Evolutionary conservation across 805 yeast species (phyloP).

Genomic region (Debaryomyces castellii): DNA sequence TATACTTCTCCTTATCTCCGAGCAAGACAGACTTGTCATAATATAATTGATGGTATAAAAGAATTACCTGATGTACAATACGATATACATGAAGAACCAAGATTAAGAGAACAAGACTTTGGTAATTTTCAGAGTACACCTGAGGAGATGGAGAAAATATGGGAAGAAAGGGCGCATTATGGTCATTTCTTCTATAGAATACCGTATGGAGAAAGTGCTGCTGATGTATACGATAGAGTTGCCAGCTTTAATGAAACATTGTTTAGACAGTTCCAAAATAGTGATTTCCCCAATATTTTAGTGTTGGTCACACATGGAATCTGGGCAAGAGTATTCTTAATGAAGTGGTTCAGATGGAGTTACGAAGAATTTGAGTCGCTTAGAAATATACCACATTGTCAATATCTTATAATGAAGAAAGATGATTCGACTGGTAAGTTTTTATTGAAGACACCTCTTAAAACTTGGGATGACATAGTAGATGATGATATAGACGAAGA

Average conservation of each 20-base stretch:
- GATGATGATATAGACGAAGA: conserved; percentile 41
- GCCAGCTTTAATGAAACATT: conserved; percentile 87
- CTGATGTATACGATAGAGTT: conserved; percentile 90
- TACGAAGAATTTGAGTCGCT: conserved; percentile 85
- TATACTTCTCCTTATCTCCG: conserved; percentile 86
- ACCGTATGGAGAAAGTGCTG: conserved; percentile 94
- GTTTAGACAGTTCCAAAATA: conserved; percentile 72
- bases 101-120: conserved; percentile 92
- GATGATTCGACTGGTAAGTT: conserved; percentile 50
- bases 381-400: conserved; percentile 82
- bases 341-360: conserved; percentile 94
- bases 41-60: conserved; percentile 59
- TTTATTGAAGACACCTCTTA: conserved; percentile 56
- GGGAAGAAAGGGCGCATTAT: conserved; percentile 83
- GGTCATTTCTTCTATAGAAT: conserved; percentile 82
- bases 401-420: conserved; percentile 75
- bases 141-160: conserved; percentile 74
- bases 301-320: conserved; percentile 92
- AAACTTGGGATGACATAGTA: conserved; percentile 69
- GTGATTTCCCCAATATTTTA: conserved; percentile 73
- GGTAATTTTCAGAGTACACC: conserved; percentile 85
- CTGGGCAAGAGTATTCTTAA: conserved; percentile 87
- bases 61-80: conserved; percentile 44
- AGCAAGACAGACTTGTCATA: conserved; percentile 80
- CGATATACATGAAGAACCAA: conserved; percentile 77